Evolutionary conservation across 1,284 basidiomycete genomes (phyloP), one percentile per base, ranked within the genome.

Genomic region (Calocybe gambosa): DNA sequence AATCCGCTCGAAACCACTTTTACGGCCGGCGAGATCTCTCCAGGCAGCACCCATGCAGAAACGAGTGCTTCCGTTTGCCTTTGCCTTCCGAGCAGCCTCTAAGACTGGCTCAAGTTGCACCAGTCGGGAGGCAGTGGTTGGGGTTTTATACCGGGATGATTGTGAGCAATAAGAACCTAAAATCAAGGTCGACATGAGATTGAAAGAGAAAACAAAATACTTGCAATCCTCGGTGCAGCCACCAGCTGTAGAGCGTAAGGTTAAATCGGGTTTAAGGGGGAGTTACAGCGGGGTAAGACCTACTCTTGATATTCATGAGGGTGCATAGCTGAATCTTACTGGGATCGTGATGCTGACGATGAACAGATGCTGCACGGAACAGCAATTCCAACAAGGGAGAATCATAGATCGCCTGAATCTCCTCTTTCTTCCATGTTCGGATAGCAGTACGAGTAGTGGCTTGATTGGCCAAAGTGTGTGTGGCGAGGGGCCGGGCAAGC

Each of bases 21-120:
- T 98, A 53, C 92, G 80, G 2, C 95, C 94, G 21, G 89, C 84
- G 39, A 98, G 78, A 65, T 97, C 95, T 55, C 95, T 76, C 95
- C 95, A 99, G n/a, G 95, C 95, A 3, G 95, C 94, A 47, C 95
- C 95, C 95, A 98, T 98, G 67, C 95, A 99, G 72, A 98, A 98
- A 19, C 95, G 78, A 16, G 95, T 99, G 62, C 89, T 93, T 25
- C 95, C 95, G 60, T 98, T 98, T 53, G 74, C 93, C 64, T 97
- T 98, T 23, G 95, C 95, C 62, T 89, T 86, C 21, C 91, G 79
- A 19, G 95, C 93, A 16, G 85, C 93, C 62, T 85, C 83, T 20
- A 99, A 71, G 8, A 99, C 95, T 7, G 92, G 92, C 60, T 94
- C 94, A 45, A 97, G 73, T 45, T 93, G 85, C n/a, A 96, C 77